Base-by-base conservation (phyloP, 192 early-diverging fungal species). In the Coemansia sp. region DNA sequence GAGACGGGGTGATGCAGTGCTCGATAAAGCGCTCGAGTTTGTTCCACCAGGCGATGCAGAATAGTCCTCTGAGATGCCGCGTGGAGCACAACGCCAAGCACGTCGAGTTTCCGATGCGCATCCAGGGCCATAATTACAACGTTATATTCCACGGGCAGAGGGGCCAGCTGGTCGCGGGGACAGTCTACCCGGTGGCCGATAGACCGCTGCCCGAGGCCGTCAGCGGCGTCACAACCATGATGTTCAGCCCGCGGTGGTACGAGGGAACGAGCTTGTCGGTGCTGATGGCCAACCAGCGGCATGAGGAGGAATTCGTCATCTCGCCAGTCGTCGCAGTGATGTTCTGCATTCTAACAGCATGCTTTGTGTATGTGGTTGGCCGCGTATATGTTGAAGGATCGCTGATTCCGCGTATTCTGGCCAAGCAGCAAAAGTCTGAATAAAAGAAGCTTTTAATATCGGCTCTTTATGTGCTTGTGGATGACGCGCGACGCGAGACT, bases 261-360 rank as follows among this genome's bases (percentile, higher is more conserved):
- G 71, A 69, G 30, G 77, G 77, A 10, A 35, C 43, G 5, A 66
- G 64, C 0, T 27, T 71, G 14, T 40, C 67, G 7, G 54, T 62
- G 35, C 53, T 73, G 29, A 80, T 80, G 77, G 67, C 77, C 9
- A 80, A 66, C 38, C 54, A 63, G 56, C 55, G 71, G 7, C 43
- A 64, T 32, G 67, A 80, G 42, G 71, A 80, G 30, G 71, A 70
- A 43, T 73, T 73, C 44, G 62, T 73, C 32, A 80, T 80, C 52
- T 60, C 65, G 33, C 77, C 77, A 6, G 57, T 80, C 10, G 71
- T 80, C 30, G 71, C 71, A 1, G 18, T 71, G 9, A 73, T 80
- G 77, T 74, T 73, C 25, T 80, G 77, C 32, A 52, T 80, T 18
- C 71, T 80, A 10, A 67, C 77, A 23, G 77, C 71, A 1, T 73